These are phyloP conservation scores for Candida dubliniensis DNA, from an alignment of 1,139 yeast genomes.

Conservation along the genomic window DNA sequence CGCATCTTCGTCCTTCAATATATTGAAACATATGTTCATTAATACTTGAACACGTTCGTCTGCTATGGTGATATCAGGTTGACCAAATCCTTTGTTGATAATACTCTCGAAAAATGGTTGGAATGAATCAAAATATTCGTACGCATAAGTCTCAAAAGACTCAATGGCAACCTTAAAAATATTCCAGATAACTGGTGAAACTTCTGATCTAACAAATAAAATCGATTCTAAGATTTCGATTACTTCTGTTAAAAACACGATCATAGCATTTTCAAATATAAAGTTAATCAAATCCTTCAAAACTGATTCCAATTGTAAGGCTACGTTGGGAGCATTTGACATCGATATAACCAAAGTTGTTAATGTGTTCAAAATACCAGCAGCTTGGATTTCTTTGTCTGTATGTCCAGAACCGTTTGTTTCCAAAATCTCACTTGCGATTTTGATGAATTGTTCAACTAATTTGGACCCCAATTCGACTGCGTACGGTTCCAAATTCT, in stretches of 20 bases:
- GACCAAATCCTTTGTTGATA: conserved; percentile 47
- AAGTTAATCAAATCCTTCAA: conserved; percentile 44
- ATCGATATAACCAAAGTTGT: conserved; percentile 54
- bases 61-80: conserved; percentile 33
- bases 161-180: conserved; percentile 43
- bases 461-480: conserved; percentile 48
- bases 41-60: conserved; percentile 41
- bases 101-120: conserved; percentile 51
- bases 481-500: conserved; percentile 57
- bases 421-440: conserved; percentile 47
- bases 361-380: conserved; percentile 51
- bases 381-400: conserved; percentile 54
- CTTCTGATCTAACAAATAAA: conserved; percentile 39
- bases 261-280: conserved; percentile 50
- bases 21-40: conserved; percentile 37
- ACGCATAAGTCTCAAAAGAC: conserved; percentile 54
- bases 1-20: conserved; percentile 34
- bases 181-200: conserved; percentile 50
- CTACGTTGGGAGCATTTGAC: conserved; percentile 49
- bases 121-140: conserved; percentile 51
- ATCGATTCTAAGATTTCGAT: conserved; percentile 53
- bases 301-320: conserved; percentile 39
- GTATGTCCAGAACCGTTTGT: conserved; percentile 29
- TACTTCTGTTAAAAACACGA: conserved; percentile 46
- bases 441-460: conserved; percentile 45